Percentiles rank a stretch among this genome's conserved stretches.
Conservation (phyloP, 352 stramenopile species). For the Halophytophthora polymorphica region DNA sequence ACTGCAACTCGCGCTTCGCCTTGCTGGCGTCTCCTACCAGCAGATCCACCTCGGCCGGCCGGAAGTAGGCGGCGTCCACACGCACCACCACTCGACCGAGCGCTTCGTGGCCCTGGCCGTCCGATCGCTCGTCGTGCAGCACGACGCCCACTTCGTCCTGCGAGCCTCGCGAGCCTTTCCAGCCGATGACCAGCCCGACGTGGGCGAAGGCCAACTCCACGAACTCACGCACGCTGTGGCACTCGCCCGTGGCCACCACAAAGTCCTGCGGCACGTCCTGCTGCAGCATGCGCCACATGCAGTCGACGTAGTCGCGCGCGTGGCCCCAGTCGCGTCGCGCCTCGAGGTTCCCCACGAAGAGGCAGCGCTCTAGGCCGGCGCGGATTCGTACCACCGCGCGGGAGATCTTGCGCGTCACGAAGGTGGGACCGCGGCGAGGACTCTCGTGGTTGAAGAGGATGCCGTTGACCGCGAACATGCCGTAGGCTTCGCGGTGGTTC, state of each 20-base stretch:
- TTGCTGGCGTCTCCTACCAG: constrained; percentile 95
- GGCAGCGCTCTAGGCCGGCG: constrained; percentile 88
- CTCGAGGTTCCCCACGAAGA: constrained; percentile 98
- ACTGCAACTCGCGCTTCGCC: constrained; percentile 89
- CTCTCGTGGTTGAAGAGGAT: constrained; percentile 99
- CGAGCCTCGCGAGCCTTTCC: constrained; percentile 87
- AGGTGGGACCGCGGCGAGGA: constrained; percentile 95
- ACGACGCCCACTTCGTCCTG: constrained; percentile 94
- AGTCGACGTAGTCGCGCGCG: constrained; percentile 97
- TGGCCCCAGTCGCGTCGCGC: constrained; percentile 98
- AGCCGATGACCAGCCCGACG: constrained; percentile 89
- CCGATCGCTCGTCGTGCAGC: constrained; percentile 23
- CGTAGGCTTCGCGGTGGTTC: constrained; percentile 98
- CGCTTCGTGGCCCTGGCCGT: constrained; percentile 31
- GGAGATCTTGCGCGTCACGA: constrained; percentile 99
- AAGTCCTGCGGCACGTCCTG: constrained; percentile 65
- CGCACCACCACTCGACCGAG: constrained; percentile 89
- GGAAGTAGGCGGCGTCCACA: constrained; percentile 97
- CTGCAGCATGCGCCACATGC: constrained; percentile 99
- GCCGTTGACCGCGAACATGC: constrained; percentile 94
- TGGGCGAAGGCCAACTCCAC: constrained; percentile 94
- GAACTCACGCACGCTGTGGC: constrained; percentile 98
- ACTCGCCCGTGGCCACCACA: constrained; percentile 93
- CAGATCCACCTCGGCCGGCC: constrained; percentile 97
- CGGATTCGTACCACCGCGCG: constrained; percentile 93